phyloP scores from a whole-genome alignment of 768 basidiomycete genomes.

The Lactarius hatsudake region DNA sequence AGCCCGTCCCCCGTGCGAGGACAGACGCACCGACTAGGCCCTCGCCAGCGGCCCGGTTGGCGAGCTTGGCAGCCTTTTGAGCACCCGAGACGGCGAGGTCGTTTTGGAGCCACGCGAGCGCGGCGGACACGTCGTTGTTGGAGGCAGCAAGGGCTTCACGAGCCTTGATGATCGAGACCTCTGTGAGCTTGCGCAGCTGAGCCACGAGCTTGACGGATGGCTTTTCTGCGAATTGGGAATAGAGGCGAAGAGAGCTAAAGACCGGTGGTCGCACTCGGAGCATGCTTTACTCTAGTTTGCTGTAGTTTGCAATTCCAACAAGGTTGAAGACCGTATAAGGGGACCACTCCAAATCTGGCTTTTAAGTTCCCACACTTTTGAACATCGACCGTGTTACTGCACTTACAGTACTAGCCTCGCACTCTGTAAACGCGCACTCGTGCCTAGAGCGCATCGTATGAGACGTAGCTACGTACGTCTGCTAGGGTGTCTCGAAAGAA shows the following conservation, averaged over 20 bases:
- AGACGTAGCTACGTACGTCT: too few species aligned
- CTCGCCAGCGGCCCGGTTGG: slow-evolving; percentile 68
- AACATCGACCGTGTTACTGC: too few species aligned
- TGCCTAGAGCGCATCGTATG: too few species aligned
- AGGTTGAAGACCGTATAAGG: too few species aligned
- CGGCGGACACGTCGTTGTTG: slow-evolving; percentile 69
- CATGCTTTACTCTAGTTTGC: slow-evolving; percentile 21
- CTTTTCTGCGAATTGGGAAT: slow-evolving; percentile 55
- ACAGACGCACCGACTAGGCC: slow-evolving; percentile 79
- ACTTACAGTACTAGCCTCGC: too few species aligned
- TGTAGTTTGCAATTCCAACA: background rate
- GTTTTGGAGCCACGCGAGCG: slow-evolving; percentile 77
- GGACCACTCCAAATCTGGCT: background rate
- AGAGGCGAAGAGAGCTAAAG: slow-evolving; percentile 36
- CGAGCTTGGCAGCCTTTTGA: slow-evolving; percentile 81
- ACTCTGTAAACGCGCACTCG: too few species aligned
- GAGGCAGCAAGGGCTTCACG: slow-evolving; percentile 78
- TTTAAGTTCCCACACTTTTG: background rate
- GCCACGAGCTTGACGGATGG: slow-evolving; percentile 76
- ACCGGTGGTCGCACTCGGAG: slow-evolving; percentile 3
- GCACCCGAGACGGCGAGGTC: slow-evolving; percentile 71
- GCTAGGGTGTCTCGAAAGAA: too few species aligned
- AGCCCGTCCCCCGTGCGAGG: slow-evolving; percentile 58
- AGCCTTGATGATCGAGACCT: slow-evolving; percentile 84
- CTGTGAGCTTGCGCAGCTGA: slow-evolving; percentile 76